Base-by-base conservation (phyloP, 2,329 filamentous ascomycete genomes). In the Ascochyta rabiei region DNA sequence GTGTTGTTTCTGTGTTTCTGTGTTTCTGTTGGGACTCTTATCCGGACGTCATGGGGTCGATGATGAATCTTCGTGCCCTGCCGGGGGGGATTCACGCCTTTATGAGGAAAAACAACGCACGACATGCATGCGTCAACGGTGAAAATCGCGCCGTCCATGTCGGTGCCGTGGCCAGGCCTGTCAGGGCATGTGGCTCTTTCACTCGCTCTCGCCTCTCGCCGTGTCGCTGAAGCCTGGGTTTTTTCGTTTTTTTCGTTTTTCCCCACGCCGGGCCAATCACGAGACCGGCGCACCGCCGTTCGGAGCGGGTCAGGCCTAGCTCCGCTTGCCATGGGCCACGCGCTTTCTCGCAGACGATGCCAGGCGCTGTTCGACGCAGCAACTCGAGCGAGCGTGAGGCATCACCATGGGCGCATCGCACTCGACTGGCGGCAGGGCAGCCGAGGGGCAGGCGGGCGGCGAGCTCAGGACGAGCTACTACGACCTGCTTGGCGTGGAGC, bases 381-480 rank as follows among this genome's bases (percentile, higher is more conserved):
- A 53, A 48, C 53, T 49, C 51, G 42, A 40, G 48, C 50, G 56
- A 50, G 39, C 38, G 28, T 12, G 46, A 49, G 35, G 37, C 31
- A 47, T 48, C 57, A 62, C 28, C 26, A 81, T 81, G 80, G 80
- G 80, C 46, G 78, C 78, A 37, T 69, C 73, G 53, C 80, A 81
- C 66, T 81, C 78, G 43, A 75, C 76, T 21, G 69, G 62, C 34
- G 65, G 42, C 33, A 44, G 44, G 24, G 67, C 56, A 10, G 68
- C 62, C 12, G 57, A 60, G 67, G 24, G 59, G 55, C 37, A 55
- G 47, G 66, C 45, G n/a, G 31, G 23, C 4, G 52, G 31, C 15
- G 68, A 75, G 33, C 71, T 75, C 44, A 93, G 90, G 76, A 89
- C 84, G 31, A 91, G 89, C 73, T 93, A 93, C 76, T 98, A 98